Base-by-base conservation (phyloP, 257 asterid species). In the Capsicum rhomboideum region DNA sequence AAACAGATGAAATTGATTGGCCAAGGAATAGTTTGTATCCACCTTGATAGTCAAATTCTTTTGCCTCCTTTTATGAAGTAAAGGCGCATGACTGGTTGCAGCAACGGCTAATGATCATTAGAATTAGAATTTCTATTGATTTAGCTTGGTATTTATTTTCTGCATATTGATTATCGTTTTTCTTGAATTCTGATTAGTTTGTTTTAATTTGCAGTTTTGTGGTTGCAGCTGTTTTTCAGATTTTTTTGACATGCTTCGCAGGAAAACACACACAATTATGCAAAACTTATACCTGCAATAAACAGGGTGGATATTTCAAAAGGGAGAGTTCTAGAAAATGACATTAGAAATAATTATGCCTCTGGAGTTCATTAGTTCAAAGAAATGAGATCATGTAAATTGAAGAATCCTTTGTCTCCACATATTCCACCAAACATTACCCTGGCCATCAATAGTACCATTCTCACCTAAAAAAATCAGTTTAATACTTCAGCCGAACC, bases 381-480 rank as follows among this genome's bases (percentile, higher is more conserved):
- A 59, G 79, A 97, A 98, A 91, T 82, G 91, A 40, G 98, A 98
- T 78, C 99, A 89, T 8, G 98, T 95, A 59, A 84, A 95, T 78
- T 85, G 89, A 58, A 97, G 99, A 82, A 95, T 91, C 83, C 98
- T 71, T 80, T 72, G 92, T 86, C 98, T 93, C 98, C 98, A 95
- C 98, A 93, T 93, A 89, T n/a, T n/a, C n/a, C n/a, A n/a, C n/a
- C n/a, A n/a, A n/a, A n/a, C n/a, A n/a, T n/a, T n/a, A n/a, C n/a
- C 99, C 89, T 95, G 97, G 40, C 99, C 99, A 85, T 97, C 98
- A 79, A 97, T 95, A 13, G 98, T 95, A 68, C 99, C 99, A 86
- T 95, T 97, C 90, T 97, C 98, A 63, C 99, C 99, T 93, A n/a
- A 42, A 55, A 31, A 71, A 64, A 49, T 46, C 14, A 23, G 44